Evolutionary conservation across 1,284 basidiomycete species (phyloP).

Genomic region (Cutaneotrichosporon mucoides): DNA sequence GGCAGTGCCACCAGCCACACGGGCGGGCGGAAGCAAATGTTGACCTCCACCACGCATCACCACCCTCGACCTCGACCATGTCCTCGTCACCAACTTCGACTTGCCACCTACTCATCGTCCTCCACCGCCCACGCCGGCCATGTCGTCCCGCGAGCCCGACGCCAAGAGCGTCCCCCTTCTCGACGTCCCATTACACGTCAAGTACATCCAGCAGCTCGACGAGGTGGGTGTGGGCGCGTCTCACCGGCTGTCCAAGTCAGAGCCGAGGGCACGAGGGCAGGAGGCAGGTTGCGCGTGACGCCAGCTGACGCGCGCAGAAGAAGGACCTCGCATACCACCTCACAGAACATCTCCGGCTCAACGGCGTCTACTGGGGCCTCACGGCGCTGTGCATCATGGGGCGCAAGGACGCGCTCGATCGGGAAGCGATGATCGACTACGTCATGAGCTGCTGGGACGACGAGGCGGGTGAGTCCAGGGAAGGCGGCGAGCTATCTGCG

Average conservation of each 20-base stretch:
- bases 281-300: too few relatives aligned
- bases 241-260: not conserved
- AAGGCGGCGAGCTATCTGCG: too few relatives aligned
- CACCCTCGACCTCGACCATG: too few relatives aligned
- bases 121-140: not conserved
- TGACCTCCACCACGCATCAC: too few relatives aligned
- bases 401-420: conserved; percentile 67
- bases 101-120: not conserved
- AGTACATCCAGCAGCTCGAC: conserved; percentile 69
- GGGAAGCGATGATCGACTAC: conserved; percentile 80
- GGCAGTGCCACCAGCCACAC: too few relatives aligned
- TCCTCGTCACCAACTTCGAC: too few relatives aligned
- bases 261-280: too few relatives aligned
- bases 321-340: conserved; percentile 87
- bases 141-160: not conserved
- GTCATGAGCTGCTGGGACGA: conserved; percentile 94
- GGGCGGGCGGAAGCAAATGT: too few relatives aligned
- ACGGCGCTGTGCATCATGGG: conserved; percentile 80
- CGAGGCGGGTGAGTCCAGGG: conserved; percentile 62
- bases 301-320: conserved; percentile 54
- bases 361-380: conserved; percentile 95
- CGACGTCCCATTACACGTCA: conserved; percentile 58
- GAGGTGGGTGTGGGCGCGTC: conserved; percentile 51
- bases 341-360: conserved; percentile 88
- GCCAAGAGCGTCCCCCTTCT: conserved; percentile 25